A percentile compares a stretch with the other conserved stretches of the same genome.
phyloP scores from a whole-genome alignment of 2,329 filamentous ascomycete genomes.

The Epichloe elymi region DNA sequence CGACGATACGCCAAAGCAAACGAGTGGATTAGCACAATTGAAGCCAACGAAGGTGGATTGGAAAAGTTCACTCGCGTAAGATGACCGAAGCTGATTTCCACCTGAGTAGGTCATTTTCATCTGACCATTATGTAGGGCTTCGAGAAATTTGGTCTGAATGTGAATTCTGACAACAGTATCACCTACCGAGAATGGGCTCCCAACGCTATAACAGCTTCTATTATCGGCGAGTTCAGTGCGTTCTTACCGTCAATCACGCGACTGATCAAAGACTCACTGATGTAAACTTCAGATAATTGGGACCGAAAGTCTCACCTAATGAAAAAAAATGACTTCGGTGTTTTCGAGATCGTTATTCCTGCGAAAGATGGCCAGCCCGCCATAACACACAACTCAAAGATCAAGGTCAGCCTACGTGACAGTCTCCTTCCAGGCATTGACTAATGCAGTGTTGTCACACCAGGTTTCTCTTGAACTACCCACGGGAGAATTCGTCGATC shows the following conservation, averaged over 20 bases:
- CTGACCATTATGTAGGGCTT: constrained; percentile 48
- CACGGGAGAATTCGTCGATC: constrained; percentile 68
- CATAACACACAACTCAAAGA: constrained; percentile 86
- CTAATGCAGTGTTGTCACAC: not conserved
- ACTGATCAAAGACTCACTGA: constrained; percentile 14
- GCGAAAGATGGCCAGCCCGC: constrained; percentile 59
- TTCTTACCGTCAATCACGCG: constrained; percentile 1
- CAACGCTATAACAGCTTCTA: constrained; percentile 68
- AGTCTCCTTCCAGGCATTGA: not conserved
- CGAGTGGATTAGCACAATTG: constrained; percentile 74
- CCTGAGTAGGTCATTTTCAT: not conserved
- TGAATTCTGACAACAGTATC: constrained; percentile 71
- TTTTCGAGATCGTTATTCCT: constrained; percentile 72
- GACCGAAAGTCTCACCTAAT: constrained; percentile 71
- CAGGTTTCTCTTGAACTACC: constrained; percentile 77
- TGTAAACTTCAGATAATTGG: constrained; percentile 57
- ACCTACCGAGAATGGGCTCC: constrained; percentile 94
- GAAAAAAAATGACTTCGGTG: constrained; percentile 71
- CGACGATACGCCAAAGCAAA: constrained; percentile 68
- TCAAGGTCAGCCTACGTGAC: constrained; percentile 54
- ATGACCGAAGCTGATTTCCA: constrained; percentile 1
- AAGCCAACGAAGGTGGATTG: constrained; percentile 74
- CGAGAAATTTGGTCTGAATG: constrained; percentile 76
- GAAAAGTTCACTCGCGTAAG: constrained; percentile 78
- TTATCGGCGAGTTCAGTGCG: constrained; percentile 91